Evolutionary conservation across 345 rosid genomes (phyloP), one percentile per base, ranked within the genome.

Genomic region (Limnanthes douglasii): DNA sequence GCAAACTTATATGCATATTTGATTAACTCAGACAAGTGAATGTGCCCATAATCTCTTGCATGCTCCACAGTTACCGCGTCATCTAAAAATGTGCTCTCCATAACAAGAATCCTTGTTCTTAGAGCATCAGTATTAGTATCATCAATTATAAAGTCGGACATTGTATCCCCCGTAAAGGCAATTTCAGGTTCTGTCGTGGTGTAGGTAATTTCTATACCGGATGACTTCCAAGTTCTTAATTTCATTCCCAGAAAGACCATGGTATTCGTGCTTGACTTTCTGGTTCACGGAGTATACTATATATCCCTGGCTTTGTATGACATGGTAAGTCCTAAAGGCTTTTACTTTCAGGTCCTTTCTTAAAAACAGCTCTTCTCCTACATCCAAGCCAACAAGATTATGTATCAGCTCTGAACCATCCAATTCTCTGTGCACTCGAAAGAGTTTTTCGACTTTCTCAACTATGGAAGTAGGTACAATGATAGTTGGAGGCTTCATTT

Each of bases 81-180:
- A 32, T 80, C 76, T 31, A 84, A 46, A 54, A 66, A 90, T 31
- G 98, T 90, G 64, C 95, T 72, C 96, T 90, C 98, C 72, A 90
- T 59, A 35, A 84, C 78, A 21, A 90, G 88, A 77, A 90, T 47
- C 48, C 37, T 85, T 42, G 96, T 84, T 49, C 55, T 70, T 65
- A 90, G 52, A 53, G 62, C 92, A 65, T 90, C 94, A 14, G 13
- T 33, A 33, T 90, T 84, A 22, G 25, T 38, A 31, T 69, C 70
- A 43, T 84, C 92, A 31, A 48, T 42, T 35, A 90, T 60, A 50
- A 84, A 84, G 60, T 90, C 88, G 3, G 80, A 63, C 42, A 34
- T 80, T 10, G 98, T 84, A 48, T 90, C 98, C 55, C 98, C 96
- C 0, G 96, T 90, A 63, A 90, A 90, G 35, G 98, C 94, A 34